Percentiles rank a stretch among this genome's conserved stretches.
phyloP scores from a whole-genome alignment of 176 grass and related monocot species.

The Musa troglodytarum region DNA sequence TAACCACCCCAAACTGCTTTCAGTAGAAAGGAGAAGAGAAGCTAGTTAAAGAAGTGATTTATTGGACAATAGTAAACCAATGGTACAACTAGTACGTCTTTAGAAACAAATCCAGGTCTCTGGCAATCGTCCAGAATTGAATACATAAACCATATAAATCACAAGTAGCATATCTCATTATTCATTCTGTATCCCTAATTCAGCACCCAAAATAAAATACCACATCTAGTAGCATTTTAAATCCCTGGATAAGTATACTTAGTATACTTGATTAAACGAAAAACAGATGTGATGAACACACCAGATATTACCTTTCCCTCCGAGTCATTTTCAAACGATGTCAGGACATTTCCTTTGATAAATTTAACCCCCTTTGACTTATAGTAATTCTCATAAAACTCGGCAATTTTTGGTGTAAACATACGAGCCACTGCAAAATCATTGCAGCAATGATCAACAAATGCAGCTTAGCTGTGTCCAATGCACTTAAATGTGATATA shows the following conservation, averaged over 20 bases:
- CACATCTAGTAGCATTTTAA: background rate
- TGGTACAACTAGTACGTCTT: background rate
- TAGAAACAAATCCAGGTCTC: too few relatives aligned
- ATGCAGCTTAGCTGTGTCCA: background rate
- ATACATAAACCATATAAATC: too few relatives aligned
- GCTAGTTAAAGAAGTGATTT: background rate
- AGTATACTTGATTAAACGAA: background rate
- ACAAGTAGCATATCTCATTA: background rate
- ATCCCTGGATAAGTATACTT: background rate
- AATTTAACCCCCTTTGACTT: conserved; percentile 68
- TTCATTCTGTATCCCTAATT: background rate
- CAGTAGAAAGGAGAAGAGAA: background rate
- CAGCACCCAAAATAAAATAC: background rate
- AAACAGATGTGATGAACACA: conserved; percentile 1
- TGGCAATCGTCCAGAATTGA: too few relatives aligned
- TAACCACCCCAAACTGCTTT: too few relatives aligned
- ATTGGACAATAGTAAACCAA: background rate
- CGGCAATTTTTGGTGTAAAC: conserved; percentile 82
- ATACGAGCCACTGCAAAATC: conserved; percentile 62
- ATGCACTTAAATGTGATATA: background rate
- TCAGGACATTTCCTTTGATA: conserved; percentile 74
- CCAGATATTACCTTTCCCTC: conserved; percentile 47
- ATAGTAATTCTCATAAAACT: conserved; percentile 87
- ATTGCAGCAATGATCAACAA: background rate
- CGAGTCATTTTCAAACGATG: conserved; percentile 67